Evolutionary conservation across 1,284 basidiomycete genomes (phyloP).

Genomic region (Xanthoconium separans): DNA sequence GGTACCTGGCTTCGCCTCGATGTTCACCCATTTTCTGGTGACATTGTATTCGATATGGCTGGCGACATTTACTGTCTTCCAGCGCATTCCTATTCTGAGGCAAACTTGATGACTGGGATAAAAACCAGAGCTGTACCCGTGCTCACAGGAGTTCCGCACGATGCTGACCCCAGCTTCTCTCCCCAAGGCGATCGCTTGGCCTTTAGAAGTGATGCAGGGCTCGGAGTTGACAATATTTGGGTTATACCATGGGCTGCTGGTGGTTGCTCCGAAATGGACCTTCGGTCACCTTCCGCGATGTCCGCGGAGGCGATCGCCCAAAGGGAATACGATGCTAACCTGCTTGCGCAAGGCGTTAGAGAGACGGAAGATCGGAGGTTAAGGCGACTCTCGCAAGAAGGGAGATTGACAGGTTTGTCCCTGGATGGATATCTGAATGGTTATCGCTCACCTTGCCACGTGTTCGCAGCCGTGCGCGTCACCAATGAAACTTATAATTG

Average conservation of each 20-base stretch:
- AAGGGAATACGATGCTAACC: slow-evolving; percentile 45
- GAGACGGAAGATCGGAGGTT: slow-evolving; percentile 49
- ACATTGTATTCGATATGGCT: slow-evolving; percentile 72
- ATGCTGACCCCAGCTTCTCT: slow-evolving; percentile 71
- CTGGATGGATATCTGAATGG: not conserved
- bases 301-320: slow-evolving; percentile 22
- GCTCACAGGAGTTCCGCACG: slow-evolving; percentile 57
- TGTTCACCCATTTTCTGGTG: slow-evolving; percentile 63
- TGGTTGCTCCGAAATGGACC: slow-evolving; percentile 58
- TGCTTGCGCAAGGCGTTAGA: slow-evolving; percentile 47
- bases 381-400: slow-evolving; percentile 57
- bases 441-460: slow-evolving; percentile 1
- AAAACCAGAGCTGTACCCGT: slow-evolving; percentile 30
- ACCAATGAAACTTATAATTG: slow-evolving; percentile 74
- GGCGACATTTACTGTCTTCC: slow-evolving; percentile 73
- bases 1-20: slow-evolving; percentile 75
- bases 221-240: slow-evolving; percentile 76
- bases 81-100: slow-evolving; percentile 36
- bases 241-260: slow-evolving; percentile 51
- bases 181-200: slow-evolving; percentile 59
- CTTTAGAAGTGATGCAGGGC: slow-evolving; percentile 67
- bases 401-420: slow-evolving; percentile 50
- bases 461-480: slow-evolving; percentile 51
- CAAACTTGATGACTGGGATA: slow-evolving; percentile 13
- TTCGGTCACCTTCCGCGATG: slow-evolving; percentile 36